These are phyloP conservation scores for Chenopodium suecicum DNA, from an alignment of 148 eudicot species.

Conservation along the genomic window DNA sequence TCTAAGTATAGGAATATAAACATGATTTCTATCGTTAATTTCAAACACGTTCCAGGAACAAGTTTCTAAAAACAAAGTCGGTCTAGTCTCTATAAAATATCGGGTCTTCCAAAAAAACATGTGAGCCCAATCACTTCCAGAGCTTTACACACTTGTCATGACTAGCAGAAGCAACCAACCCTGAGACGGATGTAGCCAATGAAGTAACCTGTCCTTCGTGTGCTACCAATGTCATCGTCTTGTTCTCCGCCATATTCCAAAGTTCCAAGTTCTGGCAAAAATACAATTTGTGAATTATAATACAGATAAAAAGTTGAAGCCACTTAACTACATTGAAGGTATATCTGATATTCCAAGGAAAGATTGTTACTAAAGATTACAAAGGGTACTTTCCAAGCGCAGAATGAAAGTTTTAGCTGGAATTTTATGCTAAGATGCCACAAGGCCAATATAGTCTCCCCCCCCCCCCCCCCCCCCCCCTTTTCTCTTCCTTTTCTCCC, in stretches of 20 bases:
- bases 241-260: conserved; percentile 75
- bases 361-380: not conserved
- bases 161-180: conserved; percentile 61
- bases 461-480: no score
- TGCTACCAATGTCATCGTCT: conserved; percentile 48
- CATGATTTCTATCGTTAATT: conserved; percentile 4
- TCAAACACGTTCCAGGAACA: not conserved
- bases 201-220: conserved; percentile 52
- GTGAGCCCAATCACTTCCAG: conserved; percentile 47
- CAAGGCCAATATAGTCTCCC: not conserved
- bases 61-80: not conserved
- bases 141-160: conserved; percentile 57
- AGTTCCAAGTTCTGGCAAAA: conserved; percentile 53
- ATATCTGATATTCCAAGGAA: not conserved
- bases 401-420: no score
- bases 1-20: conserved; percentile 17
- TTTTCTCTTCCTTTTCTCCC: no score
- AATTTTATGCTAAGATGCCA: not conserved
- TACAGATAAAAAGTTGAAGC: not conserved
- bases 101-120: not conserved
- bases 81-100: not conserved
- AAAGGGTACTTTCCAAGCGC: not conserved
- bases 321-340: not conserved
- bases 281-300: not conserved
- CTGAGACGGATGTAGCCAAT: conserved; percentile 49